Percentiles rank a stretch among this genome's conserved stretches.
These are phyloP conservation scores for Boechera retrofracta DNA, from an alignment of 345 rosid species.

Conservation along the genomic window DNA sequence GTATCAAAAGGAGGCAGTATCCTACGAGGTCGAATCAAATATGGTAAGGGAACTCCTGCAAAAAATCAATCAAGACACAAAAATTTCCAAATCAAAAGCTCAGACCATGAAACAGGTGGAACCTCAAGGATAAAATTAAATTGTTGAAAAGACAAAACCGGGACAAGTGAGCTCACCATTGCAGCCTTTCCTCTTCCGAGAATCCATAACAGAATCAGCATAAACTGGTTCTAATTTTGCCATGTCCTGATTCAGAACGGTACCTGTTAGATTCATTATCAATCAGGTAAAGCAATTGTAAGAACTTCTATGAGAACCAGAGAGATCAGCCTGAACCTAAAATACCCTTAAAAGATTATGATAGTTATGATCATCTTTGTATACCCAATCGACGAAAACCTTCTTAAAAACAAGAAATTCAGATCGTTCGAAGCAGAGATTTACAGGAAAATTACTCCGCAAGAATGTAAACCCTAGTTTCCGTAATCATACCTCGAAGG, in stretches of 20 bases:
- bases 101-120: not conserved
- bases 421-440: not conserved
- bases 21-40: constrained; percentile 38
- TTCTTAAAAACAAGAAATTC: not conserved
- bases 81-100: not conserved
- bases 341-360: not conserved
- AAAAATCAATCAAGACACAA: not conserved
- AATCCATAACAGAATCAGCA: not conserved
- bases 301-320: not conserved
- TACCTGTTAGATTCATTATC: not conserved
- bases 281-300: constrained; percentile 8
- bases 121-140: not conserved
- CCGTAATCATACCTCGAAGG: not conserved
- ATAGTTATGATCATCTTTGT: constrained; percentile 7
- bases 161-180: constrained; percentile 3
- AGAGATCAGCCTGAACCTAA: not conserved
- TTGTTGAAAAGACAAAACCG: not conserved
- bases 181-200: constrained; percentile 24
- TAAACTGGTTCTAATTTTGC: not conserved
- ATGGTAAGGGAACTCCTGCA: constrained; percentile 39
- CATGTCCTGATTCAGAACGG: constrained; percentile 13
- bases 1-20: not conserved
- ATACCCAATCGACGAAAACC: not conserved
- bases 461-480: constrained; percentile 20
- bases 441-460: not conserved